Base-by-base conservation (phyloP, 257 asterid species). In the Solanum commersonii region DNA sequence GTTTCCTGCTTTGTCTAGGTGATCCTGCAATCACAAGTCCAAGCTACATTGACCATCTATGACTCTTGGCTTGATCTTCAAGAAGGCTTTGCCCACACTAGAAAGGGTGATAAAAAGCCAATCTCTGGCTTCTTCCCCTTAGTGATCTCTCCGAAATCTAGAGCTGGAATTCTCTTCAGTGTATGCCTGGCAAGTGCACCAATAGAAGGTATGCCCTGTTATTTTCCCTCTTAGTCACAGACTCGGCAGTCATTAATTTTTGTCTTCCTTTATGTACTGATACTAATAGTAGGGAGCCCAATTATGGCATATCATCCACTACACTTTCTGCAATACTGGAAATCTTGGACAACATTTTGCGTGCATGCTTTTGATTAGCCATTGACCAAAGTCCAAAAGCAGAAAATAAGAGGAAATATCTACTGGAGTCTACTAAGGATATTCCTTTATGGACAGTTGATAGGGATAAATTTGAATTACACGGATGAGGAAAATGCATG, bases 31-130 rank as follows among this genome's bases (percentile, higher is more conserved):
- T 96, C 99, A 79, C 99, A 97, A 90, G 99, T 97, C 68, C 96
- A 96, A 92, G 98, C 99, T 88, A 95, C 96, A 44, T 90, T 97
- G 87, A 90, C 93, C 65, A 90, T 97, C 91, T 87, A 92, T 88
- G 98, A 97, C 91, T 96, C 99, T 90, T 94, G 96, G 98, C 92
- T 97, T 90, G 99, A 96, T 89, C 99, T 97, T 88, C 99, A 97
- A 93, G 96, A 92, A 90, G 98, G 98, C 56, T 97, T 96, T 93
- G 89, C 94, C 77, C 98, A 97, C 94, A 86, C 95, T 84, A 95
- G 94, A 83, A 92, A 94, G 82, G 95, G 88, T 86, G 95, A 94
- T 86, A 95, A 95, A 44, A 93, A 96, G 87, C 98, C 98, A 68
- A 91, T 89, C 73, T 96, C 98, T 79, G 91, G 93, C 85, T 94